phyloP scores from a whole-genome alignment of 2,329 filamentous ascomycete genomes.

The Alternaria sp. region DNA sequence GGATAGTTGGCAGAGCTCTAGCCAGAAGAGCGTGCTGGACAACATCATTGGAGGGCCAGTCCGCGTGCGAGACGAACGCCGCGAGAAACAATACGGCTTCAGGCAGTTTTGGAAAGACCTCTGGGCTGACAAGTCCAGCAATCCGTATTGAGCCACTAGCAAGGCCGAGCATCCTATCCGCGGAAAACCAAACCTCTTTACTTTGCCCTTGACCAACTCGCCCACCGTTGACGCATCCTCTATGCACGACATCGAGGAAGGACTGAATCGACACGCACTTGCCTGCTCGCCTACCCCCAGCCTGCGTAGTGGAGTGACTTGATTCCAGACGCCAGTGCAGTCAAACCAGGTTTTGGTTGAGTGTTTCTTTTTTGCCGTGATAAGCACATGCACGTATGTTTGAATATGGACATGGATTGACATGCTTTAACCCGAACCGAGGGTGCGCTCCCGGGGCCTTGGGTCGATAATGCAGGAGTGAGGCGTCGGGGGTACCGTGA shows the following conservation, averaged over 20 bases:
- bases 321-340: neutral
- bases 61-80: constrained; percentile 76
- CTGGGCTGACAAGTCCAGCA: constrained; percentile 54
- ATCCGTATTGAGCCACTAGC: constrained; percentile 14
- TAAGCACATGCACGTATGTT: constrained; percentile 16
- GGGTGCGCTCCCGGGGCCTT: constrained; percentile 16
- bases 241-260: constrained; percentile 5
- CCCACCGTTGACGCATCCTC: constrained; percentile 5
- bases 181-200: neutral
- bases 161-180: constrained; percentile 4
- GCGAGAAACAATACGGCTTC: constrained; percentile 79
- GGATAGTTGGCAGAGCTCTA: constrained; percentile 48
- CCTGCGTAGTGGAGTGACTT: constrained; percentile 3
- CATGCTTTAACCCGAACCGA: constrained; percentile 3
- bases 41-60: constrained; percentile 64
- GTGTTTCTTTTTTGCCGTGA: constrained; percentile 2
- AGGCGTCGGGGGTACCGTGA: constrained; percentile 12
- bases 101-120: constrained; percentile 90
- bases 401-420: constrained; percentile 11
- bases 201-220: neutral
- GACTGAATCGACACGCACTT: constrained; percentile 9
- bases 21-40: constrained; percentile 66
- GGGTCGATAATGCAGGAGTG: constrained; percentile 24
- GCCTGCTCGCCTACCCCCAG: constrained; percentile 17
- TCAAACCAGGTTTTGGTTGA: neutral